Base-by-base conservation (phyloP, 257 asterid genomes). In the Nicotiana undulata region DNA sequence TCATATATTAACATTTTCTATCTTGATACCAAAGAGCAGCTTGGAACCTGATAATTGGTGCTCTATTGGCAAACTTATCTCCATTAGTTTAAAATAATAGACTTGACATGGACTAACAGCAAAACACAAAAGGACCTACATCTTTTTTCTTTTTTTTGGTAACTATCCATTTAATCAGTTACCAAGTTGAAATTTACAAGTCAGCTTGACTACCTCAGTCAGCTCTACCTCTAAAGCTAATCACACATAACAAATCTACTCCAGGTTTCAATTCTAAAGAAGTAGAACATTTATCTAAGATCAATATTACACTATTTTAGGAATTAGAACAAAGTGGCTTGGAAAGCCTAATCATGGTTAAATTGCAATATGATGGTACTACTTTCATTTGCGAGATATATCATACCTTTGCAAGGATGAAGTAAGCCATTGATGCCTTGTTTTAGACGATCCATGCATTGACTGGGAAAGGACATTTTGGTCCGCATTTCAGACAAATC, bases 391-490 rank as follows among this genome's bases (percentile, higher is more conserved):
- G 61, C 8, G 16, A 72, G 78, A 20, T 12, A 59, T 9, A 68
- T 18, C 84, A 32, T 82, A 90, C 97, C 97, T 90, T 85, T 83
- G 76, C 76, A 83, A 28, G 81, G 81, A 55, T 81, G 89, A 76
- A 87, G 85, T 58, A 88, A 82, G 75, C 83, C 64, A n/a, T 82
- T 82, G 67, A 81, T 53, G 59, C 85, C 82, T 82, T 87, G 86
- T 82, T 89, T 88, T 20, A 92, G 82, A 56, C 83, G 80, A 85
- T 85, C 83, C 58, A 79, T 77, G 26, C 87, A 56, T 64, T 88
- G 88, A 74, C 86, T 81, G 29, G 89, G 81, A 44, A 60, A 61
- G 40, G 92, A 77, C 63, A 90, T 59, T 87, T 77, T 74, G 80
- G 63, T 79, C 66, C 76, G 74, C 87, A 88, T 59, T 52, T 84